phyloP scores from a whole-genome alignment of 208 protist species.

The Trichomonas gallinae region DNA sequence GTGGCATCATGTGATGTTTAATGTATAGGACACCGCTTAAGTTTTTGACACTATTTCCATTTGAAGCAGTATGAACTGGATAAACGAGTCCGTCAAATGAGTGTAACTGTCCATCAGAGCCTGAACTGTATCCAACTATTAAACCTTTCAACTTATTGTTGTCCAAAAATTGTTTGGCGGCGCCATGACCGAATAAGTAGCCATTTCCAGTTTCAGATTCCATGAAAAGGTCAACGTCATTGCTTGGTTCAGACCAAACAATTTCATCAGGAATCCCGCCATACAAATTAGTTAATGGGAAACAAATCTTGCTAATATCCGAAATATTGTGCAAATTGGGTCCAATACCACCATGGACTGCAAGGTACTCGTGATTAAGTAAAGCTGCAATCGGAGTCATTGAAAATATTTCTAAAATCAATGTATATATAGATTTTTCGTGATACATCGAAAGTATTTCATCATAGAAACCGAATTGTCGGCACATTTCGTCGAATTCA shows the following conservation, averaged over 20 bases:
- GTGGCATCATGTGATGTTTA: too few relatives aligned
- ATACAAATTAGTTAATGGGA: neutral
- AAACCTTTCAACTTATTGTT: neutral
- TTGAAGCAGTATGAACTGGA: neutral
- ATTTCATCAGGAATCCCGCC: neutral
- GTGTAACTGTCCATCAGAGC: neutral
- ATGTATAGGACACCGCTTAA: too few relatives aligned
- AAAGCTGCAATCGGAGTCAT: neutral
- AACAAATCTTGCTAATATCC: neutral
- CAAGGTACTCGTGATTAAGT: neutral
- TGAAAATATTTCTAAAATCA: neutral
- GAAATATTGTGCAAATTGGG: neutral
- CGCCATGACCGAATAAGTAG: neutral
- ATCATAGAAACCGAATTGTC: slow-evolving; percentile 35
- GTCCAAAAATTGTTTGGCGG: neutral
- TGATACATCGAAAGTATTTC: slow-evolving; percentile 31
- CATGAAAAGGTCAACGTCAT: neutral
- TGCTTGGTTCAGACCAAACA: neutral
- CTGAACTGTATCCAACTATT: neutral
- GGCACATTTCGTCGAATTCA: slow-evolving; percentile 31
- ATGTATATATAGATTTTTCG: neutral
- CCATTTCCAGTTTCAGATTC: neutral
- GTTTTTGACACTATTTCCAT: neutral
- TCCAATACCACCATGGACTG: neutral
- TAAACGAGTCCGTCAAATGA: neutral